Evolutionary conservation across 345 rosid species (phyloP).

Genomic region (Melastoma malabathricum): DNA sequence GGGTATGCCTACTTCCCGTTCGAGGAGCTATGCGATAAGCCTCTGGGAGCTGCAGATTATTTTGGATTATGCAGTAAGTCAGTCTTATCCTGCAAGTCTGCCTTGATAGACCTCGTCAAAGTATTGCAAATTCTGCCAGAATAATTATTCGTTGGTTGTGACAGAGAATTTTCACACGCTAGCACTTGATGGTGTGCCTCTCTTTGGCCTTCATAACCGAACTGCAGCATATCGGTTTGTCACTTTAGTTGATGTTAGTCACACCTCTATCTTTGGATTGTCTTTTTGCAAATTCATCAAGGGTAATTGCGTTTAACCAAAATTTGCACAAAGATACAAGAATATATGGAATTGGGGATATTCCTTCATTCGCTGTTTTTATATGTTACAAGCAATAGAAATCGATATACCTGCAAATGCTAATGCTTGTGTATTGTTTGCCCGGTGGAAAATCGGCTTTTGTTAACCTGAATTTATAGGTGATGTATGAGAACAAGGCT

Average conservation of each 20-base stretch:
- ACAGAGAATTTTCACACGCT: slow-evolving; percentile 87
- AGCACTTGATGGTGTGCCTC: slow-evolving; percentile 75
- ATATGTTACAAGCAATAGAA: no score
- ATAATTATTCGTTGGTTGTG: slow-evolving; percentile 5
- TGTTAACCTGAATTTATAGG: slow-evolving; percentile 24
- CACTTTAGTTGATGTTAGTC: slow-evolving; percentile 80
- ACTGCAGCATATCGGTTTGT: slow-evolving; percentile 89
- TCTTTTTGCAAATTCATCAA: not conserved
- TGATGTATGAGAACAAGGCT: slow-evolving; percentile 84
- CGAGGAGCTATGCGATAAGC: slow-evolving; percentile 79
- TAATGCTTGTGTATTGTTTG: not conserved
- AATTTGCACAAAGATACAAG: no score
- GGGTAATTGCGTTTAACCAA: no score
- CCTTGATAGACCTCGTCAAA: not conserved
- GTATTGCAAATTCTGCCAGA: not conserved
- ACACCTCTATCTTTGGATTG: slow-evolving; percentile 1
- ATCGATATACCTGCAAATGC: not conserved
- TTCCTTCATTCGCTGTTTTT: no score
- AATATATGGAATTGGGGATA: no score
- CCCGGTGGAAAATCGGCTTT: not conserved
- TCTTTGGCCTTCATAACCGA: slow-evolving; percentile 72
- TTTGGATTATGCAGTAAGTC: slow-evolving; percentile 90
- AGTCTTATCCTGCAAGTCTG: not conserved
- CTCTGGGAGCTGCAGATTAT: slow-evolving; percentile 98
- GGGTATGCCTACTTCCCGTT: slow-evolving; percentile 90